Base-by-base conservation (phyloP, 163 green algal species). In the Chlorella variabilis region DNA sequence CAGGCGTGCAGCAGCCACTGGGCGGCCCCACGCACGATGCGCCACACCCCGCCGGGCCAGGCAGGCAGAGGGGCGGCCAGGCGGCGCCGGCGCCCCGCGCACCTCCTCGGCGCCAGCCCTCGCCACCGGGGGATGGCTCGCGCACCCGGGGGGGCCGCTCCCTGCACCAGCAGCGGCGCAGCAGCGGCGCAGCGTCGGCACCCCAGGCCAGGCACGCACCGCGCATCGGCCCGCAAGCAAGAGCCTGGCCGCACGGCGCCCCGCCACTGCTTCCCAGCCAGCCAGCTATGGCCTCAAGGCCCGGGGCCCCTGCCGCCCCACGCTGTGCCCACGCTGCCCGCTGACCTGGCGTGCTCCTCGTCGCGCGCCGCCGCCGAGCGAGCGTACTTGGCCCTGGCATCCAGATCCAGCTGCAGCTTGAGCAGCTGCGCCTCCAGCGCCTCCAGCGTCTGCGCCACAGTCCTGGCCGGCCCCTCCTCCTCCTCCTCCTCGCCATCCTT, bases 301-400 rank as follows among this genome's bases (percentile, higher is more conserved):
- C n/a, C n/a, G n/a, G n/a, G n/a, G n/a, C 6, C 49, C 9, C 6
- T 18, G 6, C 18, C 6, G 18, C n/a, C n/a, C n/a, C n/a, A n/a
- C n/a, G n/a, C n/a, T n/a, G n/a, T n/a, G n/a, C n/a, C n/a, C n/a
- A n/a, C n/a, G n/a, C n/a, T n/a, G n/a, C n/a, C n/a, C n/a, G 45
- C 70, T 4, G 54, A 79, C 71, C 27, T 79, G 71, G 71, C 29
- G 27, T 27, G 67, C 21, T 75, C 63, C 69, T 77, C 69, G 18
- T 29, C 58, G 18, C 39, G n/a, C 36, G 27, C 25, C 34, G 20
- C n/a, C 0, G 48, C n/a, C 4, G 65, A 42, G n/a, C 51, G 77
- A 0, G 48, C 66, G 29, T 83, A 77, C 49, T 61, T 71, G 49
- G 71, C 89, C 76, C 90, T 90, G 38, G 84, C 76, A 49, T 94